These are phyloP conservation scores for Chaetoscypha palmicola DNA, from an alignment of 2,329 filamentous ascomycete species.

Conservation along the genomic window DNA sequence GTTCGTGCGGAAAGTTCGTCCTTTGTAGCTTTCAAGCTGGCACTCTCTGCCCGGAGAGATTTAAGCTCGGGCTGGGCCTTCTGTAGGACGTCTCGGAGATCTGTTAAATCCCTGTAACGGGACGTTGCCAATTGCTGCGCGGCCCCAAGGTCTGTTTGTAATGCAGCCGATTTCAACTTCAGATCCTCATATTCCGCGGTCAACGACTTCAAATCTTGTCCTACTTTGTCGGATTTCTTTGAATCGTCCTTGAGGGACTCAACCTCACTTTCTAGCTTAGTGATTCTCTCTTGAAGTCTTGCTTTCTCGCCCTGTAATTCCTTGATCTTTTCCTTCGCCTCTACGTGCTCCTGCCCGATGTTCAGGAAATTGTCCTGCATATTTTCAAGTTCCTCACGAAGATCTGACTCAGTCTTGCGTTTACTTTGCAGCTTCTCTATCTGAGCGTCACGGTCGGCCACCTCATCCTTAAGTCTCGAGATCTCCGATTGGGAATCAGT, in stretches of 20 bases:
- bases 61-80: conserved; percentile 84
- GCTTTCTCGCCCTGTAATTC: conserved; percentile 62
- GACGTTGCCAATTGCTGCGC: conserved; percentile 80
- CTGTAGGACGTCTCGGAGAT: conserved; percentile 70
- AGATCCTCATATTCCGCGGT: conserved; percentile 57
- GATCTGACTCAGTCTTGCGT: conserved; percentile 67
- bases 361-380: conserved; percentile 72
- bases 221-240: conserved; percentile 25
- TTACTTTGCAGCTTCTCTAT: conserved; percentile 66
- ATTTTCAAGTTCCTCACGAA: conserved; percentile 79
- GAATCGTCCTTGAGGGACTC: conserved; percentile 30
- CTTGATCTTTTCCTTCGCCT: conserved; percentile 71
- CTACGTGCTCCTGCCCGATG: conserved; percentile 77
- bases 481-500: conserved; percentile 26
- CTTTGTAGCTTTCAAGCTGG: conserved; percentile 64
- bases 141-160: conserved; percentile 79
- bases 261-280: conserved; percentile 65
- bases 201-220: conserved; percentile 31
- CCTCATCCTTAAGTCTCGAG: conserved; percentile 23
- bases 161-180: conserved; percentile 57
- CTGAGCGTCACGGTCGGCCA: conserved; percentile 44
- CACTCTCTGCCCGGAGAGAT: conserved; percentile 68
- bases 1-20: conserved; percentile 61
- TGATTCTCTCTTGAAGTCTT: conserved; percentile 55
- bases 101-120: conserved; percentile 80